A percentile compares a stretch with the other conserved stretches of the same genome.
phyloP scores from a whole-genome alignment of 1,284 basidiomycete species.

The Tranzscheliella williamsii region DNA sequence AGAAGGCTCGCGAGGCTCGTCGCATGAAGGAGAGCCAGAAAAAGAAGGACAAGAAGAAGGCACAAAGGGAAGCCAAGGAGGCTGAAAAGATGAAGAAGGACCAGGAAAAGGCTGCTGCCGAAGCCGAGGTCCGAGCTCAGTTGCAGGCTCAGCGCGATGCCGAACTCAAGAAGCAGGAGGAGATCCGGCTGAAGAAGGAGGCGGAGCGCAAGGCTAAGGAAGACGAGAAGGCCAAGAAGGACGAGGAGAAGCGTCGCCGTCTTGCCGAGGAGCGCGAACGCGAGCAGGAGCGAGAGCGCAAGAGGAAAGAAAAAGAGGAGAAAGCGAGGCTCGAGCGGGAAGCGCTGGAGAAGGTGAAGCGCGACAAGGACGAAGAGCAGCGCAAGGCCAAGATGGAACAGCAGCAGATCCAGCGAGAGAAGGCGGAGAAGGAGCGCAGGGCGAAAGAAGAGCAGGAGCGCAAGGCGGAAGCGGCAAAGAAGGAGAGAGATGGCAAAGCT shows the following conservation, averaged over 20 bases:
- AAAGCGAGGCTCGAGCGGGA: constrained; percentile 67
- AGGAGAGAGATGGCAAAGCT: constrained; percentile 51
- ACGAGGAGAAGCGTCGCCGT: constrained; percentile 67
- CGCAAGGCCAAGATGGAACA: constrained; percentile 58
- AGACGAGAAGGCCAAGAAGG: constrained; percentile 64
- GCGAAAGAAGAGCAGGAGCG: constrained; percentile 35
- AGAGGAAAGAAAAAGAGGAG: constrained; percentile 71
- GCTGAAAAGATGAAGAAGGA: constrained; percentile 78
- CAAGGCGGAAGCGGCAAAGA: constrained; percentile 28
- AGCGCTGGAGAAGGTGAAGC: constrained; percentile 58
- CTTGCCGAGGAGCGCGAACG: constrained; percentile 64
- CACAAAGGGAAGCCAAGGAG: constrained; percentile 82
- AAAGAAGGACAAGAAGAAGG: constrained; percentile 95
- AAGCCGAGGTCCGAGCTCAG: constrained; percentile 69
- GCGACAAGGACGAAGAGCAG: constrained; percentile 63
- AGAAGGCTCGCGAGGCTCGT: constrained; percentile 84
- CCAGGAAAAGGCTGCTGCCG: constrained; percentile 63
- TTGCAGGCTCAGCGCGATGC: constrained; percentile 68
- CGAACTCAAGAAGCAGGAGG: constrained; percentile 66
- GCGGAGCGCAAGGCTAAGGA: constrained; percentile 65
- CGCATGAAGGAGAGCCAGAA: constrained; percentile 94
- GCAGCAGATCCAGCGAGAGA: constrained; percentile 66
- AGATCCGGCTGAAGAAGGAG: constrained; percentile 69
- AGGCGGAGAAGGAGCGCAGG: constrained; percentile 46
- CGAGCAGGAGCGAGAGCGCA: constrained; percentile 66